These are phyloP conservation scores for Actinidia arguta DNA, from an alignment of 179 eudicot genomes.

Conservation along the genomic window DNA sequence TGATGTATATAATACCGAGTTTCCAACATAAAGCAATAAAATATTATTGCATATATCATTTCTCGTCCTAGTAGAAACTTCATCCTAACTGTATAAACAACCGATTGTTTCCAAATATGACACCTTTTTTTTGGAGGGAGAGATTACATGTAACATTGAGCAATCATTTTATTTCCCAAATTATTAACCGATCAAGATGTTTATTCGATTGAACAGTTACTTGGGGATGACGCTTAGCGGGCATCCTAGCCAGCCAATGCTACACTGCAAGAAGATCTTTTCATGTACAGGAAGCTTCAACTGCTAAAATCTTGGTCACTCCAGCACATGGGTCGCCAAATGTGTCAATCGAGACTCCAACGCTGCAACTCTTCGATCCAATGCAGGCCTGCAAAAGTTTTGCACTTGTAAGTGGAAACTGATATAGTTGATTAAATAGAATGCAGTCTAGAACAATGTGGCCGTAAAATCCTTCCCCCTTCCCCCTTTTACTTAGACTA, in stretches of 20 bases:
- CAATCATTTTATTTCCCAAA: neutral
- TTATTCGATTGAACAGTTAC: slow-evolving; percentile 6
- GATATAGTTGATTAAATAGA: neutral
- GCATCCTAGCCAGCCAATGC: slow-evolving; percentile 1
- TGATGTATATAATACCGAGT: neutral
- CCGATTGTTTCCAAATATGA: too few species aligned
- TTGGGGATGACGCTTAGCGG: slow-evolving; percentile 2
- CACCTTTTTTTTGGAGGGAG: neutral
- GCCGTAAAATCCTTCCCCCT: too few species aligned
- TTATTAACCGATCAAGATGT: neutral
- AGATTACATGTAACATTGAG: neutral
- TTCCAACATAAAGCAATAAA: too few species aligned
- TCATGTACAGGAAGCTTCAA: slow-evolving; percentile 79
- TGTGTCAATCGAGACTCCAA: slow-evolving; percentile 59
- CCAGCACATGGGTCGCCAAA: slow-evolving; percentile 86
- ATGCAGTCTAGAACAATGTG: too few species aligned
- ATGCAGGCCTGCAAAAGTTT: slow-evolving; percentile 66
- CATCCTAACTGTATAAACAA: too few species aligned
- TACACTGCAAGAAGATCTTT: neutral
- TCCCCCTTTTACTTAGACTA: too few species aligned
- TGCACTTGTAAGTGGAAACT: neutral
- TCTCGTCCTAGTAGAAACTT: too few species aligned
- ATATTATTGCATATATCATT: too few species aligned
- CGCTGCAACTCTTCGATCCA: slow-evolving; percentile 71
- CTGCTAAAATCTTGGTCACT: slow-evolving; percentile 77